A percentile compares a stretch with the other conserved stretches of the same genome.
phyloP scores from a whole-genome alignment of 2,329 filamentous ascomycete genomes.

The Cladosporium phlei region DNA sequence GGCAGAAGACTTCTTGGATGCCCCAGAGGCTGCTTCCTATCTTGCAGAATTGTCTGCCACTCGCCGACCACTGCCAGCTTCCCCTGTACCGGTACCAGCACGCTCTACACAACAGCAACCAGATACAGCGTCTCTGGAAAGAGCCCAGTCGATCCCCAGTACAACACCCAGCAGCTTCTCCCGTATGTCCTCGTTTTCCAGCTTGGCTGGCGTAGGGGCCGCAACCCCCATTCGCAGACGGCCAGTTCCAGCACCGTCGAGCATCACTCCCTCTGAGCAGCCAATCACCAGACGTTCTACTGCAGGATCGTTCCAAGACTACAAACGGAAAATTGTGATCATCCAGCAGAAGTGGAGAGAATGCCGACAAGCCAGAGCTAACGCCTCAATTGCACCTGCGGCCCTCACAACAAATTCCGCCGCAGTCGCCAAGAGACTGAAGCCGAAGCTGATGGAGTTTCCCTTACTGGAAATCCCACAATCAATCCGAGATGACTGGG shows the following conservation, averaged over 20 bases:
- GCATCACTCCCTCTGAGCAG: conserved; percentile 6
- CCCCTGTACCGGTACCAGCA: not conserved
- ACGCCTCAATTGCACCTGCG: not conserved
- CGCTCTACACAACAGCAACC: not conserved
- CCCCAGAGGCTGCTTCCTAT: conserved; percentile 23
- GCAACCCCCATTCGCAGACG: conserved; percentile 1
- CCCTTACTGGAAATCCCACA: conserved; percentile 49
- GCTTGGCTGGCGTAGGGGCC: conserved; percentile 9
- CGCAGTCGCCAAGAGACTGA: conserved; percentile 8
- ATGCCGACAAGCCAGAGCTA: conserved; percentile 5
- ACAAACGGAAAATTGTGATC: conserved; percentile 30
- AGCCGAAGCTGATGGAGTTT: conserved; percentile 26
- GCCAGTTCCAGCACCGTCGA: conserved; percentile 3
- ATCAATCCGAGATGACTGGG: conserved; percentile 66
- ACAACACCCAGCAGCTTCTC: conserved; percentile 7
- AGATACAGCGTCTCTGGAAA: not conserved
- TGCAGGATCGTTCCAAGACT: conserved; percentile 30
- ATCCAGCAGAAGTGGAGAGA: conserved; percentile 33
- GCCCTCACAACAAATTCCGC: not conserved
- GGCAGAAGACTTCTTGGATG: conserved; percentile 17
- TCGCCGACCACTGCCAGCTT: not conserved
- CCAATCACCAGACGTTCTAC: not conserved
- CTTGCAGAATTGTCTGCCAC: conserved; percentile 10
- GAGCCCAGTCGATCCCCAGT: conserved; percentile 2
- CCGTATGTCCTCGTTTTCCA: conserved; percentile 16